phyloP scores from a whole-genome alignment of 768 basidiomycete species.

The Boletales sp. region DNA sequence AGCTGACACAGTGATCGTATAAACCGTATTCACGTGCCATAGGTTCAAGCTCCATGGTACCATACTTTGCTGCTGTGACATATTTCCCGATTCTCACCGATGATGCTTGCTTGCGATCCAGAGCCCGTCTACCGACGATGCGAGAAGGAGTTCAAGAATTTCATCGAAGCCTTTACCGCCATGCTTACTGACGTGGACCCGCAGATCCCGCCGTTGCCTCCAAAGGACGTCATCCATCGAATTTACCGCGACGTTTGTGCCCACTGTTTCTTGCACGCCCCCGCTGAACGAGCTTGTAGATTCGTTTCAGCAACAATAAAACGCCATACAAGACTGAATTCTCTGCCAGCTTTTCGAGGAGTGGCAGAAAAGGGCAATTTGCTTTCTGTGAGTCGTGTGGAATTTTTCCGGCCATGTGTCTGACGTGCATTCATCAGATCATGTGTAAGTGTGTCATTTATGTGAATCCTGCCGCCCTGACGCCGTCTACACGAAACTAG shows the following conservation, averaged over 20 bases:
- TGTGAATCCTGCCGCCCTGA: not conserved
- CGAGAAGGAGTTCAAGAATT: slow-evolving; percentile 87
- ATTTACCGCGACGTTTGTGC: slow-evolving; percentile 81
- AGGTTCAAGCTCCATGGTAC: slow-evolving; percentile 85
- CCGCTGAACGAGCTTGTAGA: slow-evolving; percentile 34
- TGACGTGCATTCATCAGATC: slow-evolving; percentile 22
- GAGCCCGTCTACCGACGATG: slow-evolving; percentile 43
- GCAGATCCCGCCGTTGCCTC: slow-evolving; percentile 83
- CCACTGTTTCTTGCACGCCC: not conserved
- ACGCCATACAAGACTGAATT: slow-evolving; percentile 90
- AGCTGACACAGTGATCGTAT: slow-evolving; percentile 7
- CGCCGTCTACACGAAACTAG: slow-evolving; percentile 7
- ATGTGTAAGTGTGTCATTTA: slow-evolving; percentile 9
- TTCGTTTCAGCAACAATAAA: slow-evolving; percentile 91
- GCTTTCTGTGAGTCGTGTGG: slow-evolving; percentile 63
- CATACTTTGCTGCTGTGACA: not conserved
- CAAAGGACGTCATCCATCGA: slow-evolving; percentile 88
- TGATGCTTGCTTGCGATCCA: slow-evolving; percentile 2
- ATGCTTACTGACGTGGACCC: slow-evolving; percentile 69
- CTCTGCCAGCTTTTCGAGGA: slow-evolving; percentile 82
- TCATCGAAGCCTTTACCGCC: slow-evolving; percentile 68
- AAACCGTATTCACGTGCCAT: not conserved
- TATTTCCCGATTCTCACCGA: no score
- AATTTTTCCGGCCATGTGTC: not conserved
- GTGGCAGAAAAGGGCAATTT: slow-evolving; percentile 87